Base-by-base conservation (phyloP, 106 monocot species). In the Dendrobium catenatum region DNA sequence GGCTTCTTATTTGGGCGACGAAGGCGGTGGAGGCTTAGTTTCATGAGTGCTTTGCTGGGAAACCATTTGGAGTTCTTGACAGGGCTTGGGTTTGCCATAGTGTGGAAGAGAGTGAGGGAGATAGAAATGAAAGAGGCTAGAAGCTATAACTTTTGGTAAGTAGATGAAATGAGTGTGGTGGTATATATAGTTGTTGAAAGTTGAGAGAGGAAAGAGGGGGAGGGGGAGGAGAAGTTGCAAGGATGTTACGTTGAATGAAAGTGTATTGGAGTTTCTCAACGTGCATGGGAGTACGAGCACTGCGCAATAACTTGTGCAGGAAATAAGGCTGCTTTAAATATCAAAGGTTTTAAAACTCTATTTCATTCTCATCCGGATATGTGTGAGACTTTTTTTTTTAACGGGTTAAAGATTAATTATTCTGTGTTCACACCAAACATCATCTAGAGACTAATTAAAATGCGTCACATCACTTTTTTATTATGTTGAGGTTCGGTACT, bases 51-150 rank as follows among this genome's bases (percentile, higher is more conserved):
- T 42, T 80, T 80, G 80, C 40, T 72, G 72, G 77, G 42, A 72
- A 81, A 82, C 82, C 85, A 78, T 31, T 82, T 85, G 58, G 58
- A 75, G 17, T 68, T 26, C 80, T 66, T 85, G 20, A 22, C 22
- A 22, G 61, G 61, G 19, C n/a, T 61, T 22, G 0, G 13, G 18
- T 18, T 33, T 0, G 66, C 74, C 55, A n/a, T 24, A 8, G 5
- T 46, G 17, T n/a, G 22, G 20, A 44, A 20, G 10, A n/a, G 24
- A 15, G n/a, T n/a, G 75, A 7, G 42, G 26, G 4, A 47, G 42
- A 18, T 9, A 76, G 22, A 19, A 4, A 19, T 31, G 4, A n/a
- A 9, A 22, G 22, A 51, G 2, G 51, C 51, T 51, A 15, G 51
- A 51, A 16, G 51, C 51, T 15, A 51, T 15, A 51, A 51, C 51